These are phyloP conservation scores for Dipodascopsis tothii DNA, from an alignment of 805 yeast genomes.

Conservation along the genomic window DNA sequence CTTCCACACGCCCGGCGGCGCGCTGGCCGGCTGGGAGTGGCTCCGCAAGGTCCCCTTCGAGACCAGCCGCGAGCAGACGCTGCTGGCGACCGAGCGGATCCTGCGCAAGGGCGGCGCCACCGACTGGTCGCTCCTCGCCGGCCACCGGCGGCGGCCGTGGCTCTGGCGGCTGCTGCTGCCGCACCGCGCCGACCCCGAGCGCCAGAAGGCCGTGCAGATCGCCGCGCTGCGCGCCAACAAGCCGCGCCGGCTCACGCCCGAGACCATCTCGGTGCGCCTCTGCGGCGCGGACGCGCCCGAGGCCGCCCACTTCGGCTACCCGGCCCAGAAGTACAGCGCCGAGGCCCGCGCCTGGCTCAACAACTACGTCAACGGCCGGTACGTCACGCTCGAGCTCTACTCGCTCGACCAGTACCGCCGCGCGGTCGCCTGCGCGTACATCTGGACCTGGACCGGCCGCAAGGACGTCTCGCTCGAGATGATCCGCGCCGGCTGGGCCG, in stretches of 20 bases:
- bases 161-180: not conserved
- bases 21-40: slow-evolving; percentile 90
- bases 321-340: slow-evolving; percentile 78
- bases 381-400: slow-evolving; percentile 69
- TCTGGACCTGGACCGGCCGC: slow-evolving; percentile 57
- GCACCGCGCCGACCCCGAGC: not conserved
- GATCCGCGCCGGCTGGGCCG: slow-evolving; percentile 74
- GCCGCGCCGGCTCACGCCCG: slow-evolving; percentile 37
- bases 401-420: slow-evolving; percentile 83
- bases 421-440: slow-evolving; percentile 59
- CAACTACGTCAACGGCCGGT: slow-evolving; percentile 53
- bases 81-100: not conserved
- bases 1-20: slow-evolving; percentile 90
- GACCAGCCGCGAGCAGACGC: slow-evolving; percentile 3
- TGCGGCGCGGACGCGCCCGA: slow-evolving; percentile 98
- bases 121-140: not conserved
- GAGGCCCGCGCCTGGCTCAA: slow-evolving; percentile 80
- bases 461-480: slow-evolving; percentile 81
- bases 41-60: slow-evolving; percentile 52
- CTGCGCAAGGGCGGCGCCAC: not conserved
- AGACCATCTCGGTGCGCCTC: slow-evolving; percentile 72
- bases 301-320: slow-evolving; percentile 85
- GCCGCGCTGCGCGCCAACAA: slow-evolving; percentile 1
- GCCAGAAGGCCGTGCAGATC: not conserved
- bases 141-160: not conserved